Conservation (phyloP, 208 protist species). For the Blastocrithidia nonstop region DNA sequence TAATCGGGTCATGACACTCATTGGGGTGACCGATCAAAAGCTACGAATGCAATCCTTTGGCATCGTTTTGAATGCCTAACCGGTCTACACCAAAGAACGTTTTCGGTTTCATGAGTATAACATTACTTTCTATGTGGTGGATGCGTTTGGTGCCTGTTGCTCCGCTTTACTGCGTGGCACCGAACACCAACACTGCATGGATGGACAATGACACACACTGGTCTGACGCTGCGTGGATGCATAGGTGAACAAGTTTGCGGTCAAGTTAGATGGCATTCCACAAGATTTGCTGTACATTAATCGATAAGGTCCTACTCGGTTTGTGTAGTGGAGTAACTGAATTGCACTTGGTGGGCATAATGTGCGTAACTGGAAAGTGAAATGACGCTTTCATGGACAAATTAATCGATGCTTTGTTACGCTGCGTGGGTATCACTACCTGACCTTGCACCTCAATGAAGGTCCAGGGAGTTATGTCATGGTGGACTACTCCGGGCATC, state of each 20-base stretch:
- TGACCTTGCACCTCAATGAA: constrained; percentile 66
- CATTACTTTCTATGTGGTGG: constrained; percentile 69
- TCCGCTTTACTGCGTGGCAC: constrained; percentile 68
- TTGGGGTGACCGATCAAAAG: constrained; percentile 68
- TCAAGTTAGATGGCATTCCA: constrained; percentile 71
- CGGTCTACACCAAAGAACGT: constrained; percentile 57
- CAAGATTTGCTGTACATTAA: constrained; percentile 66
- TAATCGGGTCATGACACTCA: constrained; percentile 55
- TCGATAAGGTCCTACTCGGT: constrained; percentile 59
- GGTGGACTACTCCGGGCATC: constrained; percentile 44
- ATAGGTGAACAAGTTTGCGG: constrained; percentile 74
- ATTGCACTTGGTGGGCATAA: constrained; percentile 76
- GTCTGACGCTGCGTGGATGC: constrained; percentile 78
- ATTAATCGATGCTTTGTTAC: constrained; percentile 65
- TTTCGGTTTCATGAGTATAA: constrained; percentile 75
- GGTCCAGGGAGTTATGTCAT: constrained; percentile 68
- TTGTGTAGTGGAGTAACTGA: constrained; percentile 63
- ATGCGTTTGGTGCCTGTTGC: constrained; percentile 66
- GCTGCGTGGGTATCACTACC: constrained; percentile 41
- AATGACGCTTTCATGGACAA: constrained; percentile 43
- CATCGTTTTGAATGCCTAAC: constrained; percentile 78
- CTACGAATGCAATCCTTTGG: constrained; percentile 79
- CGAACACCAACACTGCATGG: constrained; percentile 68
- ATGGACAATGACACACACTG: constrained; percentile 80
- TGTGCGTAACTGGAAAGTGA: constrained; percentile 65